Conservation (phyloP, 305 asterid species). For the Rubia peregrina region DNA sequence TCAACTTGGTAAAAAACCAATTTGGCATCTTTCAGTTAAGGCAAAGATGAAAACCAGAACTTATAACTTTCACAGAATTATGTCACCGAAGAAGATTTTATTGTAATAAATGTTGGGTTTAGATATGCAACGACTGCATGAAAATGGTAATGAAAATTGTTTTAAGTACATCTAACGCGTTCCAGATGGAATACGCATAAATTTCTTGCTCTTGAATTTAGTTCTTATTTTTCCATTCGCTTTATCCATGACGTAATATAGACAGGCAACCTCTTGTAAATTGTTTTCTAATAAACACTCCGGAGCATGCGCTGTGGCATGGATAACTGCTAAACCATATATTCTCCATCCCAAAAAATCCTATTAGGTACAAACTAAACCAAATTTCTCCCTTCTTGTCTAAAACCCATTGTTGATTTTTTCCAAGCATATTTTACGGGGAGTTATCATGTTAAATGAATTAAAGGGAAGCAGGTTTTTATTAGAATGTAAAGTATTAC, state of each 20-base stretch:
- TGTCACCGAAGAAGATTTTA: constrained; percentile 28
- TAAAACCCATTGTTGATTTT: too few species aligned
- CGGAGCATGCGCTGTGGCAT: too few species aligned
- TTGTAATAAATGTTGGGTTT: constrained; percentile 47
- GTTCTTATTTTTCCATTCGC: constrained; percentile 49
- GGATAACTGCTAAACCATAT: too few species aligned
- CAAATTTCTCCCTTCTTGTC: too few species aligned
- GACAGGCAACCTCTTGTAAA: constrained; percentile 32
- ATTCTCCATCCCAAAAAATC: background rate
- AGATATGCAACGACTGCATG: constrained; percentile 58
- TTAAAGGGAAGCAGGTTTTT: too few species aligned
- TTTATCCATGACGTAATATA: constrained; percentile 61
- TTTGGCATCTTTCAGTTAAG: background rate
- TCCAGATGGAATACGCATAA: constrained; percentile 39
- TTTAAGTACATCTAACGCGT: constrained; percentile 52
- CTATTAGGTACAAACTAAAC: too few species aligned
- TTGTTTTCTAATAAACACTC: constrained; percentile 18
- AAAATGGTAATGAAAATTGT: constrained; percentile 47
- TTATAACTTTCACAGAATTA: constrained; percentile 44
- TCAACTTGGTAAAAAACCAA: constrained; percentile 37
- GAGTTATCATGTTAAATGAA: too few species aligned
- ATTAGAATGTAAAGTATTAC: too few species aligned
- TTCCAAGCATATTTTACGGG: too few species aligned
- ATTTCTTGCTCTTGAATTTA: constrained; percentile 26
- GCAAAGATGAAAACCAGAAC: constrained; percentile 25